Conservation (phyloP, 495 filamentous ascomycete genomes). For the Podospora pseudoanserina region DNA sequence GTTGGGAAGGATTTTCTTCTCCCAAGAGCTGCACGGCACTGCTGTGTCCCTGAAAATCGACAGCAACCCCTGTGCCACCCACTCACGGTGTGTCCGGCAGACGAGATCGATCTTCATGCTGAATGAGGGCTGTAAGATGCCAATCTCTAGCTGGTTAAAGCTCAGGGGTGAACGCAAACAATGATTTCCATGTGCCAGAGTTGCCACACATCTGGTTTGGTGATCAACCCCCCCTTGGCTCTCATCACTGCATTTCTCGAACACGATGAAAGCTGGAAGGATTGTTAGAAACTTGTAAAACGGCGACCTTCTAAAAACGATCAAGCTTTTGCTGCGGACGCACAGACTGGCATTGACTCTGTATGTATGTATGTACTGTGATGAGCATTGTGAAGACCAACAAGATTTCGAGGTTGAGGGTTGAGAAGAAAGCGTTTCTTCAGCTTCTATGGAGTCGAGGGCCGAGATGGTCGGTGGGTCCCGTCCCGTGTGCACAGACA, state of each 20-base stretch:
- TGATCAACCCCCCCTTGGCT: neutral
- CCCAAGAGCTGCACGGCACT: neutral
- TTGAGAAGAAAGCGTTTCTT: neutral
- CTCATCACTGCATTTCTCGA: neutral
- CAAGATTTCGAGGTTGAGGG: neutral
- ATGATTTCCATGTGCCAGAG: neutral
- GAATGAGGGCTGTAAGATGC: neutral
- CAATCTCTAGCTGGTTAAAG: neutral
- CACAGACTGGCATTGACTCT: neutral
- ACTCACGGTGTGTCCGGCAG: neutral
- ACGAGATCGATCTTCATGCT: neutral
- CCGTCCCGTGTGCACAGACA: slow-evolving; percentile 1
- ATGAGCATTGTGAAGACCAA: neutral
- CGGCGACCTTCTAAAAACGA: neutral
- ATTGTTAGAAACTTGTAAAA: neutral
- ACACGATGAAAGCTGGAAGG: neutral
- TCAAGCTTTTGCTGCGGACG: neutral
- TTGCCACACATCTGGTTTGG: neutral
- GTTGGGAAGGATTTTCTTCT: neutral
- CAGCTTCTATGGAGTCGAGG: neutral
- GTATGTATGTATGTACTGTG: neutral
- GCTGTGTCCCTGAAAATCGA: neutral
- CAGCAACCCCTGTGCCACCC: neutral
- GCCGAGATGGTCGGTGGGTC: neutral
- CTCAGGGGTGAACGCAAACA: neutral